Conservation (phyloP, 305 asterid species). For the Fraxinus sp. region DNA sequence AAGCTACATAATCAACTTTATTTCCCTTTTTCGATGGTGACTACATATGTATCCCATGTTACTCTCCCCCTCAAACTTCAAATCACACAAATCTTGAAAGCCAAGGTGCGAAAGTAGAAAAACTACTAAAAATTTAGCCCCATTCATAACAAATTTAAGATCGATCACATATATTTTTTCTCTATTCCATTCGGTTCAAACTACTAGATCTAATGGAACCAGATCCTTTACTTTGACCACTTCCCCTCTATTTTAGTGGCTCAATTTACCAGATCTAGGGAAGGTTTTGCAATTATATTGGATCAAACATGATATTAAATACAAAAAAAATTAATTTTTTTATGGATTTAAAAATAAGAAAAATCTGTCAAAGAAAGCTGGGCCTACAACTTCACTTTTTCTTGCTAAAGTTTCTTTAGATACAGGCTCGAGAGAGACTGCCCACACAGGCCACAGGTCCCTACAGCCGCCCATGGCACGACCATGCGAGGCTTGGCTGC, state of each 20-base stretch:
- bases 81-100: background rate
- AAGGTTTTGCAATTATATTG: too few relatives aligned
- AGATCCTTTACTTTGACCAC: too few relatives aligned
- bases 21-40: conserved; percentile 36
- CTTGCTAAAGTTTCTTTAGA: background rate
- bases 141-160: background rate
- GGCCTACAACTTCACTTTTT: background rate
- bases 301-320: background rate
- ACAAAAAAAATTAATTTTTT: background rate
- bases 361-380: background rate
- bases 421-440: background rate
- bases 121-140: background rate
- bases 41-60: conserved; percentile 62
- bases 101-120: background rate
- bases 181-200: background rate
- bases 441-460: background rate
- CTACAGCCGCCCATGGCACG: background rate
- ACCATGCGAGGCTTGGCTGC: background rate
- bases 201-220: background rate
- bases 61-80: conserved; percentile 37
- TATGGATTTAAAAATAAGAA: background rate
- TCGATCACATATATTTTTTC: background rate
- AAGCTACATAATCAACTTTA: background rate
- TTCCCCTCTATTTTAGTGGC: too few relatives aligned
- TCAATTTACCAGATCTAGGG: too few relatives aligned